phyloP scores from a whole-genome alignment of 306 rosid species.

The Prunus armeniaca region DNA sequence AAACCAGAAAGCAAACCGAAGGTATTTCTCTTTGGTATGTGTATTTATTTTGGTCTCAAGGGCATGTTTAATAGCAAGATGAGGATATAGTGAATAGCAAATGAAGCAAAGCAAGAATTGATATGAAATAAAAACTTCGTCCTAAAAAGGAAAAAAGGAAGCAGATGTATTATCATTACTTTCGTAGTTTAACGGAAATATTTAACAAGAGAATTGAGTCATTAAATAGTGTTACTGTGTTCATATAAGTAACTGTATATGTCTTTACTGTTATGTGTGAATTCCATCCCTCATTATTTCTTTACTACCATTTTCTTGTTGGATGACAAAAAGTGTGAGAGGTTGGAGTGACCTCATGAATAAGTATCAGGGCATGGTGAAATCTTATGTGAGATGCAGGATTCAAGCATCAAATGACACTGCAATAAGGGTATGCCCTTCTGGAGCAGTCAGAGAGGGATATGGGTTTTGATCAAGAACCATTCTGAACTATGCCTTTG shows the following conservation, averaged over 20 bases:
- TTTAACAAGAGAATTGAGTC: neutral
- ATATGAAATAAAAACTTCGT: neutral
- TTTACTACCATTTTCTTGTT: too few species aligned
- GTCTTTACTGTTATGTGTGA: too few species aligned
- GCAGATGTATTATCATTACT: neutral
- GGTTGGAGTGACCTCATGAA: neutral
- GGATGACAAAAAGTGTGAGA: neutral
- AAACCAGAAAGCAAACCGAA: constrained; percentile 36
- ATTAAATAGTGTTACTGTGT: neutral
- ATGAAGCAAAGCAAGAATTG: neutral
- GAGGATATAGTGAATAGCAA: neutral
- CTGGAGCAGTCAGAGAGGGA: neutral
- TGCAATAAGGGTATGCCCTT: neutral
- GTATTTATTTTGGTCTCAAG: neutral
- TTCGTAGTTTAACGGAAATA: neutral
- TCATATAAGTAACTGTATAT: neutral
- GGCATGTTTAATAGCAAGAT: neutral
- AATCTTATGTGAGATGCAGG: neutral
- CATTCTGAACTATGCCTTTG: neutral
- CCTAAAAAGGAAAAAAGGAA: neutral
- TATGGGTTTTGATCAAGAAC: constrained; percentile 1
- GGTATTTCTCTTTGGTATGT: constrained; percentile 31
- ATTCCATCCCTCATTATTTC: too few species aligned
- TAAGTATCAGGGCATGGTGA: neutral
- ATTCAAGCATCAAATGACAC: neutral